Conservation (phyloP, 768 basidiomycete species). For the Auriscalpium vulgare region DNA sequence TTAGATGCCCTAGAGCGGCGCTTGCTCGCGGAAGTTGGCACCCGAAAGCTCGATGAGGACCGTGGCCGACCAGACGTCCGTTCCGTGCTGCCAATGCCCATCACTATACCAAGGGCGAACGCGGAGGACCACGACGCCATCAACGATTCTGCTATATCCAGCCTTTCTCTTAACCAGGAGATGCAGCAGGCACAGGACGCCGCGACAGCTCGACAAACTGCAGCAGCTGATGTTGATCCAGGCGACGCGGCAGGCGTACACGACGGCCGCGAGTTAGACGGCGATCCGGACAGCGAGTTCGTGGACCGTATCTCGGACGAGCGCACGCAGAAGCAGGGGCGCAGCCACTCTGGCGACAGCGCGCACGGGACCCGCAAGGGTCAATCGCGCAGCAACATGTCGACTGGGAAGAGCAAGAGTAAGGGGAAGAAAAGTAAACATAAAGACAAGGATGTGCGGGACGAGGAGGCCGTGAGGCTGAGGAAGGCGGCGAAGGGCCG, state of each 20-base stretch:
- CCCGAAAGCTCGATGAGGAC: slow-evolving; percentile 33
- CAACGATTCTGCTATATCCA: slow-evolving; percentile 42
- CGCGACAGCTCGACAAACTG: slow-evolving; percentile 34
- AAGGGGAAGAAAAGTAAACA: slow-evolving; percentile 16
- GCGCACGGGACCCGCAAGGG: slow-evolving; percentile 14
- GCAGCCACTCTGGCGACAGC: slow-evolving; percentile 7
- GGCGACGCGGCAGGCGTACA: not conserved
- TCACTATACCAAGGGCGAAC: slow-evolving; percentile 20
- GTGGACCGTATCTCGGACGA: slow-evolving; percentile 2
- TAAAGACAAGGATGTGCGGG: slow-evolving; percentile 17
- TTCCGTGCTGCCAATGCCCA: slow-evolving; percentile 27
- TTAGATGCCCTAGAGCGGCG: slow-evolving; percentile 67
- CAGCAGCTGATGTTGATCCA: slow-evolving; percentile 26
- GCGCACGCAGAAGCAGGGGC: slow-evolving; percentile 12
- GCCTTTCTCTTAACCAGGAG: slow-evolving; percentile 31
- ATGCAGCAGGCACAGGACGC: slow-evolving; percentile 22
- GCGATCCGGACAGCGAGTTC: slow-evolving; percentile 2
- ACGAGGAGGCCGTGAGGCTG: slow-evolving; percentile 30
- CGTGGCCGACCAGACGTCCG: slow-evolving; percentile 27
- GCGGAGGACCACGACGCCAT: slow-evolving; percentile 8
- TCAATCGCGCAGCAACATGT: slow-evolving; percentile 7
- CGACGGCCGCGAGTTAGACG: not conserved
- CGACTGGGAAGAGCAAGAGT: slow-evolving; percentile 12
- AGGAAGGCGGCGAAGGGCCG: slow-evolving; percentile 53
- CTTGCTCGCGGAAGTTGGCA: slow-evolving; percentile 66